phyloP scores from a whole-genome alignment of 495 filamentous ascomycete species.

The Annulohypoxylon moriforme region DNA sequence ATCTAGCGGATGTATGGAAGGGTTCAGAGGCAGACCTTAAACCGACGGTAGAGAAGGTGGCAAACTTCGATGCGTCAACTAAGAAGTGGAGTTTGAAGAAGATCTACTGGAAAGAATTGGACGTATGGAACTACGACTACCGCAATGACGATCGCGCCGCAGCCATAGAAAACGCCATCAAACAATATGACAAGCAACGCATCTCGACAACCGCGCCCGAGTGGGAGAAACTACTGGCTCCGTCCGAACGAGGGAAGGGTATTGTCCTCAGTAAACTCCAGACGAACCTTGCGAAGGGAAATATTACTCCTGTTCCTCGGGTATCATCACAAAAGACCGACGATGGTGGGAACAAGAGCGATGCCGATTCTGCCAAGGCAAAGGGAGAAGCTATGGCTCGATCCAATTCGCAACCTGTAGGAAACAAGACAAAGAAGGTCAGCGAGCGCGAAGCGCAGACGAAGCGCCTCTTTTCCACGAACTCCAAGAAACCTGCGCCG shows the following conservation, averaged over 20 bases:
- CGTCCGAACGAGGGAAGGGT: slow-evolving; percentile 81
- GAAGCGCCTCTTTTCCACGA: slow-evolving; percentile 69
- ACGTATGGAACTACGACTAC: slow-evolving; percentile 83
- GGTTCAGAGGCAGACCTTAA: slow-evolving; percentile 68
- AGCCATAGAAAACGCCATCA: slow-evolving; percentile 87
- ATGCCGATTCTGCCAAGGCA: slow-evolving; percentile 64
- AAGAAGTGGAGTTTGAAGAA: slow-evolving; percentile 77
- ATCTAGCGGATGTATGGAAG: slow-evolving; percentile 66
- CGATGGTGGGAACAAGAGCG: slow-evolving; percentile 62
- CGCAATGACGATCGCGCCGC: slow-evolving; percentile 74
- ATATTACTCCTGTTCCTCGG: slow-evolving; percentile 68
- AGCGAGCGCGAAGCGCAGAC: slow-evolving; percentile 70
- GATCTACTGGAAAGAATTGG: slow-evolving; percentile 81
- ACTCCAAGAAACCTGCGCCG: slow-evolving; percentile 45
- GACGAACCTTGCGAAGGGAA: slow-evolving; percentile 68
- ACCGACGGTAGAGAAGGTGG: slow-evolving; percentile 68
- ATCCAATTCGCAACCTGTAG: slow-evolving; percentile 62
- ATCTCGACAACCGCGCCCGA: slow-evolving; percentile 75
- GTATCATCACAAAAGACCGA: slow-evolving; percentile 68
- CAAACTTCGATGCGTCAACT: slow-evolving; percentile 62
- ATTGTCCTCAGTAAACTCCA: slow-evolving; percentile 80
- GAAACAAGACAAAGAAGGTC: slow-evolving; percentile 68
- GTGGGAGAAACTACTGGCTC: slow-evolving; percentile 83
- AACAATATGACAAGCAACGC: slow-evolving; percentile 81
- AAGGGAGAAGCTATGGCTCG: slow-evolving; percentile 66